Base-by-base conservation (phyloP, 2,329 filamentous ascomycete genomes). In the Penicillium frequentans region DNA sequence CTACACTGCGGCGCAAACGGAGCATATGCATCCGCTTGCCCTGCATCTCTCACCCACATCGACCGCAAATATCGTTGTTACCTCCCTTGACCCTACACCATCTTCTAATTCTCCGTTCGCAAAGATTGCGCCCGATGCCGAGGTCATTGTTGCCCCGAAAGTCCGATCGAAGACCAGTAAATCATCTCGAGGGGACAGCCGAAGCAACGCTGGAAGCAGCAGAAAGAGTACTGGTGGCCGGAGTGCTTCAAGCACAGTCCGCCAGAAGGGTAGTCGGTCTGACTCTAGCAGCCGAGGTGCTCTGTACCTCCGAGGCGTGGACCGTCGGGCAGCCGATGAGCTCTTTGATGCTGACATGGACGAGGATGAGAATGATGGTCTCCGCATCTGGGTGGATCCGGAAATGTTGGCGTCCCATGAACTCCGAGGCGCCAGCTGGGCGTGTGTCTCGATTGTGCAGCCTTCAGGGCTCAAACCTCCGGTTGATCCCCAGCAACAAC, bases 91-190 rank as follows among this genome's bases (percentile, higher is more conserved):
- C 1, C 95, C 95, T 1, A 80, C 86, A 0, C 86, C 87, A 4
- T 75, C 89, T 1, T 79, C 85, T 2, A 84, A 87, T 49, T 83
- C 86, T 1, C 83, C 90, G 0, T 99, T 99, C 71, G 91, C 90
- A 26, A 98, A 97, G 75, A 90, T 99, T 50, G 90, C 91, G 0
- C 90, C 93, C 0, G 92, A 98, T 71, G 93, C 93, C 23, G 95
- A 99, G 75, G 93, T 99, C 49, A 96, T 98, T 63, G 95, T 99
- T 58, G 95, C 95, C 3, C 95, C 95, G 1, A 99, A 99, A 77
- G 89, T 88, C 26, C 85, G 93, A 54, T 82, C 89, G 43, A 92
- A 90, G 72, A 78, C 82, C 33, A 80, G 86, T 3, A 84, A 87
- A 55, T 82, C 77, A 57, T 76, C 78, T 29, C 84, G 81, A n/a